These are phyloP conservation scores for Paramecium octaurelia DNA, from an alignment of 73 alveolate species.

Conservation along the genomic window DNA sequence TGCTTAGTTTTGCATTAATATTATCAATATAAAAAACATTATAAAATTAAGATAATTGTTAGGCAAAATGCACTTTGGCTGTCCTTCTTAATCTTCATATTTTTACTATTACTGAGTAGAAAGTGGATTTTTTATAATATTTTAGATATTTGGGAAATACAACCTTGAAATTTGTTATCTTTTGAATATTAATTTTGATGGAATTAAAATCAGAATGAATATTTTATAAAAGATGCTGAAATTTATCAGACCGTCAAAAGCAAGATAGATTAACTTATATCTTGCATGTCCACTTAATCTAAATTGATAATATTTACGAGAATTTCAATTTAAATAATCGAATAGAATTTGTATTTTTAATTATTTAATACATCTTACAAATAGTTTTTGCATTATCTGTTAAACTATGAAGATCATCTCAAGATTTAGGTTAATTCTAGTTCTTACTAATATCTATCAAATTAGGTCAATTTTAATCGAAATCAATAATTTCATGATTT, in stretches of 20 bases:
- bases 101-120: not conserved
- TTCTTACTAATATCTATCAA: not conserved
- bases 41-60: not conserved
- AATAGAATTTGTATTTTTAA: too few species aligned
- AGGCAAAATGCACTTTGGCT: not conserved
- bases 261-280: too few species aligned
- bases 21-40: not conserved
- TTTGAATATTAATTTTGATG: not conserved
- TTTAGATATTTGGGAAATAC: too few species aligned
- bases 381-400: not conserved
- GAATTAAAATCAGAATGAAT: too few species aligned
- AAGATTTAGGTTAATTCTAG: not conserved
- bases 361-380: too few species aligned
- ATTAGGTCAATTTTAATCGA: not conserved
- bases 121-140: not conserved
- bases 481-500: not conserved
- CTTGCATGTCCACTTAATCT: too few species aligned
- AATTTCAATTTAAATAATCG: too few species aligned
- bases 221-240: too few species aligned
- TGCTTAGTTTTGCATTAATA: not conserved
- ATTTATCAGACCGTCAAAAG: too few species aligned
- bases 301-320: too few species aligned
- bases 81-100: not conserved
- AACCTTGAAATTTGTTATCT: not conserved
- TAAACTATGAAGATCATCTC: not conserved